A percentile compares a stretch with the other conserved stretches of the same genome.
phyloP scores from a whole-genome alignment of 495 filamentous ascomycete species.

The Neurospora sp. region DNA sequence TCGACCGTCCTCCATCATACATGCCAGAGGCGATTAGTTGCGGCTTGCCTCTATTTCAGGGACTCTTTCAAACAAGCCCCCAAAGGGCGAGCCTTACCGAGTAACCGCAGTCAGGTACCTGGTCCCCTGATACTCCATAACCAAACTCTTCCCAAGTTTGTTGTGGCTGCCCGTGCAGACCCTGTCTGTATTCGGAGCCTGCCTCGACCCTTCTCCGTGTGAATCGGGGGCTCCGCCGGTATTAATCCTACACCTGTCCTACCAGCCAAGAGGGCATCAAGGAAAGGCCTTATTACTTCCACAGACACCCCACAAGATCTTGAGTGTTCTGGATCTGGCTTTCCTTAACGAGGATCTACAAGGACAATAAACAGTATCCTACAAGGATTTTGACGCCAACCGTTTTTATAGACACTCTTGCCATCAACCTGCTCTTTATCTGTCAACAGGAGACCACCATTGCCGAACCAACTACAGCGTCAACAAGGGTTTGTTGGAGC shows the following conservation, averaged over 20 bases:
- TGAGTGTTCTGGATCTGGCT: not conserved
- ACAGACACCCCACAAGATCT: constrained; percentile 28
- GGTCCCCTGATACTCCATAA: constrained; percentile 18
- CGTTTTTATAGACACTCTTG: not conserved
- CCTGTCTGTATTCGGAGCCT: constrained; percentile 37
- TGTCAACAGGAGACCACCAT: not conserved
- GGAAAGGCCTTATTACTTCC: constrained; percentile 34
- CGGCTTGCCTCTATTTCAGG: constrained; percentile 32
- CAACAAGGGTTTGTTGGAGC: not conserved
- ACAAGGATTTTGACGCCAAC: not conserved
- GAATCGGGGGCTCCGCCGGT: constrained; percentile 35
- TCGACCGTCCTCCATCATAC: constrained; percentile 22
- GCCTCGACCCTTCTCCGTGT: constrained; percentile 39
- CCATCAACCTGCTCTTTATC: not conserved
- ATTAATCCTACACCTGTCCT: constrained; percentile 42
- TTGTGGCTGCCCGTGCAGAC: constrained; percentile 29
- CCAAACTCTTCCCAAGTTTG: constrained; percentile 11
- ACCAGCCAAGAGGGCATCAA: constrained; percentile 34
- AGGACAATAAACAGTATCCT: not conserved
- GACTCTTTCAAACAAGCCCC: constrained; percentile 26
- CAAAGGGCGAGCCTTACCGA: constrained; percentile 19
- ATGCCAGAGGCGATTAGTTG: constrained; percentile 29
- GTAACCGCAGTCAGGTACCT: constrained; percentile 29
- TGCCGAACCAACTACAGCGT: not conserved
- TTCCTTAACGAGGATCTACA: not conserved